Base-by-base conservation (phyloP, 164 flowering plant species). In the Pachysandra terminalis region DNA sequence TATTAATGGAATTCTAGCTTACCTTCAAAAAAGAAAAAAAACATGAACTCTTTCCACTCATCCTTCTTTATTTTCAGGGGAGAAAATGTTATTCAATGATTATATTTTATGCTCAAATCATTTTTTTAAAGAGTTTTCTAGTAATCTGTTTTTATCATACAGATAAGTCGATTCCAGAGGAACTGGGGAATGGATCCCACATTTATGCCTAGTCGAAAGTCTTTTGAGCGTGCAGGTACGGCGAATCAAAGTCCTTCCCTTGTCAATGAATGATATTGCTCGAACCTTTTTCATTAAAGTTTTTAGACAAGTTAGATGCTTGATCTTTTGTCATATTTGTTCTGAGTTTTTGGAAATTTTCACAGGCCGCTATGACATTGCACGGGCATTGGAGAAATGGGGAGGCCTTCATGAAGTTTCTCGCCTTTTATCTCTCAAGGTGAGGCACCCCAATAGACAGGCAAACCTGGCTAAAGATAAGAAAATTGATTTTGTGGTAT, bases 361-460 rank as follows among this genome's bases (percentile, higher is more conserved):
- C 27, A 32, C 80, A 94, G 98, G 98, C 53, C 88, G 97, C 6
- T 94, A 87, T 68, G 96, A 94, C 77, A 90, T 94, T 74, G 98
- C 98, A 3, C 93, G 98, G 8, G 95, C 97, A 40, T 70, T 94
- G 69, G 98, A 94, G 77, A 91, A 91, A 78, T 91, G 97, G 98
- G 98, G 98, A 12, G 98, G 98, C 19, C 89, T 94, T 22, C 96
- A 82, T 64, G 97, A 94, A 83, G 97, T 91, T 37, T 85, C 98
- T 24, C 93, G 96, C 7, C 91, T 94, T 53, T 67, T 94, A 8
- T 79, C 87, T 0, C 88, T 94, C 14, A 87, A 86, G 71, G 86
- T 87, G 68, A 84, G 97, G 69, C 89, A 84, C 68, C 90, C 88
- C 0, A 87, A 78, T 70, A 79, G 90, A 74, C 87, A 81, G 67